Conservation (phyloP, 2,329 filamentous ascomycete species). For the Colletotrichum sidae region DNA sequence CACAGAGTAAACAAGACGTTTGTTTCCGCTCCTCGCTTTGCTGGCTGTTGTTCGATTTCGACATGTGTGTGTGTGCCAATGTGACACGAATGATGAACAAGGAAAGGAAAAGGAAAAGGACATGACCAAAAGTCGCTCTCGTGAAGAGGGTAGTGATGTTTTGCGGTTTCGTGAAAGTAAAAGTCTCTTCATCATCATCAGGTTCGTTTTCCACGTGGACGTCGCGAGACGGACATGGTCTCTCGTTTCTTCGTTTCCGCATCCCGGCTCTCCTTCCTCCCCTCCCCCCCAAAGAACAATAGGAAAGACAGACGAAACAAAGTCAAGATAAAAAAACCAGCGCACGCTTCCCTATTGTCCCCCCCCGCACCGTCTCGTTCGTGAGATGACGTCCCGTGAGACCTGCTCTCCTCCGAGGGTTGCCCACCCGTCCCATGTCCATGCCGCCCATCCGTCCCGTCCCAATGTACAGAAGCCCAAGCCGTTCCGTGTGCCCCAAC, state of each 20-base stretch:
- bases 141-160: slow-evolving; percentile 16
- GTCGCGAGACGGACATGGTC: slow-evolving; percentile 1
- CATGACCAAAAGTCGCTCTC: slow-evolving; percentile 9
- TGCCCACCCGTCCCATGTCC: slow-evolving; percentile 3
- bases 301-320: slow-evolving; percentile 9
- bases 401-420: slow-evolving; percentile 34
- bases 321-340: background rate
- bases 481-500: slow-evolving; percentile 10
- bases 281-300: slow-evolving; percentile 10
- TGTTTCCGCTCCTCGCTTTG: slow-evolving; percentile 3
- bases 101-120: background rate
- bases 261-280: too few relatives aligned
- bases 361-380: background rate
- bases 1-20: too few relatives aligned
- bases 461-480: slow-evolving; percentile 25
- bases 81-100: background rate
- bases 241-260: slow-evolving; percentile 25
- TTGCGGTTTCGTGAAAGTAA: background rate
- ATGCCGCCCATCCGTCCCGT: slow-evolving; percentile 3
- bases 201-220: slow-evolving; percentile 35
- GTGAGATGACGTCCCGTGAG: slow-evolving; percentile 34
- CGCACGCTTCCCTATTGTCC: background rate
- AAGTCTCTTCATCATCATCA: slow-evolving; percentile 16
- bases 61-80: background rate
- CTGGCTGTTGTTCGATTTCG: slow-evolving; percentile 4